Percentiles rank a stretch among this genome's conserved stretches.
phyloP scores from a whole-genome alignment of 371 early-diverging fungal species.

The Conidiobolus coronatus region DNA sequence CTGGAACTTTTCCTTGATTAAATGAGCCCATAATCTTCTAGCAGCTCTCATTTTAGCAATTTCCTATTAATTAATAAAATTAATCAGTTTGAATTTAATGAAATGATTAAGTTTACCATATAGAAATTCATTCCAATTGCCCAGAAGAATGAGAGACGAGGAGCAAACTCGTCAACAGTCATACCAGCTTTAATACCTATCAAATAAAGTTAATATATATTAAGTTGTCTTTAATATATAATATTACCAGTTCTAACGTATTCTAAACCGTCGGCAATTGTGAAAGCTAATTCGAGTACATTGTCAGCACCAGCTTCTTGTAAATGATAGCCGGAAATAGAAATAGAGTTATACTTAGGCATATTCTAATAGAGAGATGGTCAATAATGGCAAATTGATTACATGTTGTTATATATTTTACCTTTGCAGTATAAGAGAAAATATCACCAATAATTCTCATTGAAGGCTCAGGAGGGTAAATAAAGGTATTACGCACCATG shows the following conservation, averaged over 20 bases:
- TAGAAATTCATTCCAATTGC: conserved; percentile 82
- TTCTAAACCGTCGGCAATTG: conserved; percentile 68
- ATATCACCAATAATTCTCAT: conserved; percentile 73
- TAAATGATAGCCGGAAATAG: conserved; percentile 75
- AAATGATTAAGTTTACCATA: conserved; percentile 21
- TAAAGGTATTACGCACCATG: conserved; percentile 79
- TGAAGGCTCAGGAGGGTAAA: conserved; percentile 62
- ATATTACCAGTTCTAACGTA: conserved; percentile 32
- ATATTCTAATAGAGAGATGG: conserved; percentile 21
- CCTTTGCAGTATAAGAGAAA: conserved; percentile 54
- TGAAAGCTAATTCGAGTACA: conserved; percentile 64
- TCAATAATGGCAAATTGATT: neutral
- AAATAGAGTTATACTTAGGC: conserved; percentile 78
- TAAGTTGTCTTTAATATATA: neutral
- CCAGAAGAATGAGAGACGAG: conserved; percentile 74
- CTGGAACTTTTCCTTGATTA: conserved; percentile 51
- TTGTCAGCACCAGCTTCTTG: conserved; percentile 75
- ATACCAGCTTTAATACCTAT: conserved; percentile 50
- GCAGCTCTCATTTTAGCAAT: conserved; percentile 75
- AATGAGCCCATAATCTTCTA: conserved; percentile 52
- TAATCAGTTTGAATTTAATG: no score
- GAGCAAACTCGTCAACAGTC: conserved; percentile 67
- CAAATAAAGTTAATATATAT: conserved; percentile 5
- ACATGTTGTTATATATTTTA: no score
- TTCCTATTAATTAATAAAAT: conserved; percentile 16